A percentile compares a stretch with the other conserved stretches of the same genome.
Conservation (phyloP, 2,329 filamentous ascomycete species). For the Atkinsonella hypoxylon region DNA sequence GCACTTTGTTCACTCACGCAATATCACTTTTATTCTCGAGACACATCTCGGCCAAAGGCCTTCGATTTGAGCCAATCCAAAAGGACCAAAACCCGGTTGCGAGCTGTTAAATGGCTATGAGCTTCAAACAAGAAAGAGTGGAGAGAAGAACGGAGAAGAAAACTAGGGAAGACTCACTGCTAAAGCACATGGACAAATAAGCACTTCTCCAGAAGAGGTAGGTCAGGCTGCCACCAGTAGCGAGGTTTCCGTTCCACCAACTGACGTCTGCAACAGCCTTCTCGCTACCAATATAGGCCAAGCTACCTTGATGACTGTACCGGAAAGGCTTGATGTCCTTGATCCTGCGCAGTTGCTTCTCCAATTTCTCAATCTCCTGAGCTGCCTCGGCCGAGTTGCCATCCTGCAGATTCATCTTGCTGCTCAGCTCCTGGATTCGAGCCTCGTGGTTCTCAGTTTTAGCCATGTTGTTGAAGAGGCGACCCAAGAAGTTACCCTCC, state of each 20-base stretch:
- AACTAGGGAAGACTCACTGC: conserved; percentile 57
- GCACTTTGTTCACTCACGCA: not conserved
- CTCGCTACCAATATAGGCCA: conserved; percentile 97
- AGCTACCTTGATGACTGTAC: conserved; percentile 92
- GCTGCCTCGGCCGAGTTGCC: conserved; percentile 57
- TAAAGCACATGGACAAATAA: conserved; percentile 99
- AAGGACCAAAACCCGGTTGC: conserved; percentile 85
- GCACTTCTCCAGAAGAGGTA: conserved; percentile 98
- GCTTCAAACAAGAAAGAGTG: conserved; percentile 1
- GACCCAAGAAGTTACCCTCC: conserved; percentile 88
- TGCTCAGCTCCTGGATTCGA: conserved; percentile 59
- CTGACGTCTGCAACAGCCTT: conserved; percentile 94
- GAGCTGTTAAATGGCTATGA: conserved; percentile 40
- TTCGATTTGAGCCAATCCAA: conserved; percentile 97
- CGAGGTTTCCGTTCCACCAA: conserved; percentile 95
- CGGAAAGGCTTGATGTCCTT: conserved; percentile 97
- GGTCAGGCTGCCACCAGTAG: conserved; percentile 83
- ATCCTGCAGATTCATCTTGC: conserved; percentile 46
- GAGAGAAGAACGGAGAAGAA: not conserved
- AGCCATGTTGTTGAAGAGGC: conserved; percentile 98
- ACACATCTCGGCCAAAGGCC: conserved; percentile 90
- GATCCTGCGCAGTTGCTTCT: conserved; percentile 76
- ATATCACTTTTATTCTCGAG: conserved; percentile 49
- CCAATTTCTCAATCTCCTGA: conserved; percentile 68
- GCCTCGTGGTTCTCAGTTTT: conserved; percentile 76